phyloP scores from a whole-genome alignment of 495 filamentous ascomycete species.

The Xylaria cubensis region DNA sequence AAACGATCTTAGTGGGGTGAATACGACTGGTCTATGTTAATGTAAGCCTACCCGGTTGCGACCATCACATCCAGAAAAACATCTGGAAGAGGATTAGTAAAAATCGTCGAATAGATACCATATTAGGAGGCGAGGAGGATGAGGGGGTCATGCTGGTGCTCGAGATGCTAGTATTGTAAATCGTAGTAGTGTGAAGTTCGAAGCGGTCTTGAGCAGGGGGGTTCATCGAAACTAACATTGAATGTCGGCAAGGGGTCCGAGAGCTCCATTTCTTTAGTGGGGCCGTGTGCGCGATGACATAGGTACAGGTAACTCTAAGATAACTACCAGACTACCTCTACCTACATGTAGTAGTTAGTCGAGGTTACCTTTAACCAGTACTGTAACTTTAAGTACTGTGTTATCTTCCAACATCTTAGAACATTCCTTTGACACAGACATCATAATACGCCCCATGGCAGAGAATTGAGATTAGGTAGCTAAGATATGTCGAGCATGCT shows the following conservation, averaged over 20 bases:
- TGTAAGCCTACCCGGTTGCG: neutral
- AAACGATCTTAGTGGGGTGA: no score
- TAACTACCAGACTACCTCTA: no score
- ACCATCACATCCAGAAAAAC: neutral
- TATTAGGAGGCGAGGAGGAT: no score
- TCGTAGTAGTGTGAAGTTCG: no score
- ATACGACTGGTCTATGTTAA: neutral
- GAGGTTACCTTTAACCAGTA: no score
- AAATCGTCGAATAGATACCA: neutral
- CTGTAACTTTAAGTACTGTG: no score
- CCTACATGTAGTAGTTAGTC: no score
- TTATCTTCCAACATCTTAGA: neutral
- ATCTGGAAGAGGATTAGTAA: neutral
- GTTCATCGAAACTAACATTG: neutral
- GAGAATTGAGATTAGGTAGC: neutral
- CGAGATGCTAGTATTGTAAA: no score
- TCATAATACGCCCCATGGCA: neutral
- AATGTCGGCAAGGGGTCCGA: neutral
- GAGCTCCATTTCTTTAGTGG: neutral
- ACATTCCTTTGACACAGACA: neutral
- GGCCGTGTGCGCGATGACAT: slow-evolving; percentile 7
- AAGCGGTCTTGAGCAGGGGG: neutral
- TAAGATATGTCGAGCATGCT: neutral
- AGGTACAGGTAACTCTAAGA: neutral
- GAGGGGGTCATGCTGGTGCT: no score